Base-by-base conservation (phyloP, 352 stramenopile genomes). In the Phytophthora syringae region DNA sequence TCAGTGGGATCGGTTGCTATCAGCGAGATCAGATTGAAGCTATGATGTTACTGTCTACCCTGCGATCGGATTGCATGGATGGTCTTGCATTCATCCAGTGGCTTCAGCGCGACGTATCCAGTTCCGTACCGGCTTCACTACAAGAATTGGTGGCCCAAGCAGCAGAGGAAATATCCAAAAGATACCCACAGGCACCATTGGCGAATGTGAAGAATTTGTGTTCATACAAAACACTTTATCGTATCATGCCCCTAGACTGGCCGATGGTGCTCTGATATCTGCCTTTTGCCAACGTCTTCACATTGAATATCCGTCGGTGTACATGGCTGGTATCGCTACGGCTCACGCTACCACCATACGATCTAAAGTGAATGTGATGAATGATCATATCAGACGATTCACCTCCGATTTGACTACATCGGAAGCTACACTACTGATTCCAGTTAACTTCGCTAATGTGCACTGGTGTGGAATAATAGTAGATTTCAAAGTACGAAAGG, bases 381-480 rank as follows among this genome's bases (percentile, higher is more conserved):
- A 44, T 12, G 50, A 30, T 15, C 50, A 47, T 30, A 48, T 57
- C 9, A 57, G 47, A 15, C 11, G 22, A 36, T 10, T 3, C 6
- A n/a, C 30, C n/a, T 9, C 7, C 7, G 36, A 16, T 21, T 25
- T 11, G 5, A 47, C 3, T 2, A 15, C 9, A 24, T n/a, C 44
- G 16, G 18, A 36, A 22, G 10, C 5, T 21, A 30, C 25, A 25
- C 11, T 48, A 6, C 34, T 47, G 3, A 37, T 57, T 15, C 34
- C 50, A 18, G 50, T 47, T 15, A 57, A 57, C 34, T 48, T 48
- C 22, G 34, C 20, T 22, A 57, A 57, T 34, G 6, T 20, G 6
- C 50, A 57, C 34, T 47, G 36, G 22, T 57, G 50, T 57, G 34
- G 50, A 16, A 47, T 57, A 15, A 15, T 57, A 24, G 12, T 48